phyloP scores from a whole-genome alignment of 805 yeast species.

The Candida ficus region DNA sequence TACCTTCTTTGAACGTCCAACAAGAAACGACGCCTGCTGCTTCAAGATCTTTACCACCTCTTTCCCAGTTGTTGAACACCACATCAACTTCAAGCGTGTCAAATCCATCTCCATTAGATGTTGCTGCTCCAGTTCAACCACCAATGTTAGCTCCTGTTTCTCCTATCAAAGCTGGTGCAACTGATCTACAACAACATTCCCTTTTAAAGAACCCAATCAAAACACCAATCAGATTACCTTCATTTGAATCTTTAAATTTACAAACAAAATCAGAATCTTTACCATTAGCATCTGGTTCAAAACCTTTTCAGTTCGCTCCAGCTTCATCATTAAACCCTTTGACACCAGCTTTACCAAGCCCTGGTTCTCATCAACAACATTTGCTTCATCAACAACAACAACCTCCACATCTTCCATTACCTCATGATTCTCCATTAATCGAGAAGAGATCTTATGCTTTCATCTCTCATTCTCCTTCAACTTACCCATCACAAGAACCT shows the following conservation, averaged over 20 bases:
- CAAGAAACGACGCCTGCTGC: neutral
- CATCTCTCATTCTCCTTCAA: constrained; percentile 87
- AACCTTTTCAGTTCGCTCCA: constrained; percentile 5
- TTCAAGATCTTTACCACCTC: constrained; percentile 3
- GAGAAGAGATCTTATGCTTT: constrained; percentile 62
- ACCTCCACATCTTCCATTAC: neutral
- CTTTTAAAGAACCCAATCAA: constrained; percentile 5
- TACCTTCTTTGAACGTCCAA: constrained; percentile 2
- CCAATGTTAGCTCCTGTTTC: constrained; percentile 8
- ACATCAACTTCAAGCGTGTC: neutral
- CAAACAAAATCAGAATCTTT: constrained; percentile 7
- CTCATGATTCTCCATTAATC: constrained; percentile 18
- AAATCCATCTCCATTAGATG: neutral
- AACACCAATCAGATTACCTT: constrained; percentile 25
- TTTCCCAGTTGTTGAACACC: constrained; percentile 2
- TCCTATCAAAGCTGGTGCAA: constrained; percentile 7
- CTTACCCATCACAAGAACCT: constrained; percentile 81
- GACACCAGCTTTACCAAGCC: constrained; percentile 9
- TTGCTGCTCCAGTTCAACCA: neutral
- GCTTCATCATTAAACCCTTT: neutral
- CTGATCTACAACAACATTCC: constrained; percentile 8
- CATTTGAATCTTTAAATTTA: constrained; percentile 22
- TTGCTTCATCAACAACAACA: constrained; percentile 1
- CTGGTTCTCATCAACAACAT: constrained; percentile 4
- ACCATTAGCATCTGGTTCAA: constrained; percentile 3